Percentiles rank a stretch among this genome's conserved stretches.
These are phyloP conservation scores for Arachnomyces sp. DNA, from an alignment of 2,329 filamentous ascomycete species.

Conservation along the genomic window DNA sequence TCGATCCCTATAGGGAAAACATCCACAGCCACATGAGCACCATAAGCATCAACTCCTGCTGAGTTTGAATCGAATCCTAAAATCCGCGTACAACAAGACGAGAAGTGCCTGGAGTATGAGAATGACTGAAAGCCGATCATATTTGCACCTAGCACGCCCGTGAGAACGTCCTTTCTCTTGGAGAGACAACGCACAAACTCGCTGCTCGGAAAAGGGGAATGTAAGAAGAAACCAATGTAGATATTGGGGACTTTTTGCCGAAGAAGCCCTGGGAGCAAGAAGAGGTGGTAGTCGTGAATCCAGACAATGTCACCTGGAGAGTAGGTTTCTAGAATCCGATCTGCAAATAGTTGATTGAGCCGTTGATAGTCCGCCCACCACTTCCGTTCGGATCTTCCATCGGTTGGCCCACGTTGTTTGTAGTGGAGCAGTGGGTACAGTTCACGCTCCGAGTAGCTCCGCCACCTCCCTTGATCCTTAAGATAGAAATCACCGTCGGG, in stretches of 20 bases:
- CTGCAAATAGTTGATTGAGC: constrained; percentile 87
- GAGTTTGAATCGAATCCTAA: constrained; percentile 83
- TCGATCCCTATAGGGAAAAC: constrained; percentile 95
- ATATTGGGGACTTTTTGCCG: constrained; percentile 79
- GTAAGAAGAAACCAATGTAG: constrained; percentile 91
- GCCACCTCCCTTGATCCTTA: constrained; percentile 79
- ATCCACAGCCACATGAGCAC: constrained; percentile 79
- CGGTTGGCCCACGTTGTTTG: constrained; percentile 84
- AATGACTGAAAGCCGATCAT: constrained; percentile 93
- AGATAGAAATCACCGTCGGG: constrained; percentile 62
- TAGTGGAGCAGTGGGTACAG: constrained; percentile 93
- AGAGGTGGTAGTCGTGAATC: constrained; percentile 89
- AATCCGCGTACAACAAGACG: constrained; percentile 85
- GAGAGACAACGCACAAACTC: constrained; percentile 88
- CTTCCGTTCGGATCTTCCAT: constrained; percentile 71
- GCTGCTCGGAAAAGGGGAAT: constrained; percentile 91
- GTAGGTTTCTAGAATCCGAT: constrained; percentile 80
- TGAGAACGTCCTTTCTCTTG: constrained; percentile 79
- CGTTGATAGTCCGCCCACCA: constrained; percentile 90
- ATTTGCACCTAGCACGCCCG: constrained; percentile 83
- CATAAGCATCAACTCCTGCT: constrained; percentile 80
- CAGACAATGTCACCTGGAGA: constrained; percentile 87
- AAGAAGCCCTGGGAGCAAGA: constrained; percentile 81
- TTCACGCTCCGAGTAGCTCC: constrained; percentile 82
- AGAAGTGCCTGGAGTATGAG: constrained; percentile 90